Base-by-base conservation (phyloP, 805 yeast species). In the Millerozyma acaciae region DNA sequence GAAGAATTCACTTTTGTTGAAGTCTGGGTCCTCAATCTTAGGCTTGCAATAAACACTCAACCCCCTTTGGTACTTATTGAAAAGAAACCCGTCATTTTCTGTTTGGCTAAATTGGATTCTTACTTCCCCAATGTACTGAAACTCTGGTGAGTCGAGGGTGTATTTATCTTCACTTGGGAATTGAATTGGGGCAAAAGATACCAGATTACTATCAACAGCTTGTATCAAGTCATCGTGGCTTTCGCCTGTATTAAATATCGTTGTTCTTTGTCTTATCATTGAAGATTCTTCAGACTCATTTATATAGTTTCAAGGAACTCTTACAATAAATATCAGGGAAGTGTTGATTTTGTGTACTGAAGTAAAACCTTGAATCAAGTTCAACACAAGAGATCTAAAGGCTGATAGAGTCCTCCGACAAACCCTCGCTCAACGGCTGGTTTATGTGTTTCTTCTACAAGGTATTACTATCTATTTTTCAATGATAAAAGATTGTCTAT, bases 11-110 rank as follows among this genome's bases (percentile, higher is more conserved):
- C 22, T 37, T 18, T 37, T 31, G 5, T 37, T 46, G 22, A 20
- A 28, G 8, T 33, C 42, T 4, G 35, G 33, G 3, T 28, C 44
- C n/a, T 41, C 38, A 7, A 43, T 18, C 2, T 35, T 37, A 2
- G 70, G 70, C 8, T 38, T 43, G 1, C 51, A 58, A 39, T 62
- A 60, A 3, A 64, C 40, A 27, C 50, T 57, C 25, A 59, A 35
- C 1, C 68, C 69, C 3, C 24, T 21, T 8, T 43, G 38, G 30
- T 44, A 47, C 18, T 51, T 38, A 21, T 51, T 53, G 42, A 61
- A 63, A 2, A 61, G 37, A 16, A 27, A 20, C 8, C 27, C 19
- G 10, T 32, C 40, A 16, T 30, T 31, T n/a, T 42, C 42, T n/a
- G 39, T 12, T 18, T 47, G 52, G 17, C 40, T 43, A n/a, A 39